Base-by-base conservation (phyloP, 2,329 filamentous ascomycete genomes). In the Pestalotiopsis sp. region DNA sequence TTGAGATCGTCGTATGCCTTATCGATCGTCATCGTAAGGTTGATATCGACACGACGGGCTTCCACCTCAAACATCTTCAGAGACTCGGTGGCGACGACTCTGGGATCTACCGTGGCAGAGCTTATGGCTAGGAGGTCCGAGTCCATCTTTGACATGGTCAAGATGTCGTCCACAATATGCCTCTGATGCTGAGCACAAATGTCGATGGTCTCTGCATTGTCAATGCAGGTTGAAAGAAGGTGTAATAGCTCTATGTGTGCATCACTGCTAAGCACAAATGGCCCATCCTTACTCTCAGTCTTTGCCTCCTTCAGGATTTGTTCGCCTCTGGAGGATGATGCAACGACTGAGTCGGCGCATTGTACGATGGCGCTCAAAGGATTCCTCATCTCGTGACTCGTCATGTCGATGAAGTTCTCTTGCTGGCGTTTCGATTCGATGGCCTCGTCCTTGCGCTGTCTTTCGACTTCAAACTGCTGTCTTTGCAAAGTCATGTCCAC, bases 391-490 rank as follows among this genome's bases (percentile, higher is more conserved):
- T 92, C 91, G 75, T 93, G 91, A 14, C 88, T 89, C 1, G 87
- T 88, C 82, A 93, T 93, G 77, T 94, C 92, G 74, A 95, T 93
- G 74, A 94, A 94, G 71, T 92, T 92, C 74, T 95, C 92, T 75
- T 95, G 93, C 75, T 93, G 91, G 4, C 90, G 82, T 73, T 87
- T 88, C 38, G 86, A 85, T 74, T 89, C 86, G 31, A 89, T 84
- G 1, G 87, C 87, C 68, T 89, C 86, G 58, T 86, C 85, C 75
- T 84, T 87, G 64, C 81, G 82, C 72, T 81, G 64, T 27, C 77
- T 67, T 66, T 64, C 67, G 27, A 13, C 65, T 70, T 83, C 85
- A n/a, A 84, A 77, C 76, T 85, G 85, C 82, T 81, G 86, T 69
- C 82, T 85, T 69, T 84, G 85, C 71, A 82, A 74, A 9, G 81